A percentile compares a stretch with the other conserved stretches of the same genome.
These are phyloP conservation scores for Salvia rosmarinus DNA, from an alignment of 257 asterid species.

Conservation along the genomic window DNA sequence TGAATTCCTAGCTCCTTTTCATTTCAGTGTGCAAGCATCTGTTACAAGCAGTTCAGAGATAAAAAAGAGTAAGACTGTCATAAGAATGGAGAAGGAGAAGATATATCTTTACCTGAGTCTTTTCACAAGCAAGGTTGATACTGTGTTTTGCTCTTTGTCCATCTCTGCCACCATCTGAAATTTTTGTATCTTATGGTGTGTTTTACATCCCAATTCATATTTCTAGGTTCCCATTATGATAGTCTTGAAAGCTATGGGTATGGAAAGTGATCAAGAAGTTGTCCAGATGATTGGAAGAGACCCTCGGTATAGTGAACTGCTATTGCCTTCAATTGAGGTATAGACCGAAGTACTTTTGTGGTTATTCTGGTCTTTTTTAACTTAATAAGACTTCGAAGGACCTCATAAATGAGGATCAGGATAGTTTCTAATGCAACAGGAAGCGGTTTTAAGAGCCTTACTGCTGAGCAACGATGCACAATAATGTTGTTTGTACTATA, in stretches of 20 bases:
- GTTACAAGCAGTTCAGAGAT: conserved; percentile 82
- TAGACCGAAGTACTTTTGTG: neutral
- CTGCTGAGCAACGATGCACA: conserved; percentile 1
- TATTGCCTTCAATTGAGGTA: conserved; percentile 96
- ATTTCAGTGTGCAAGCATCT: conserved; percentile 91
- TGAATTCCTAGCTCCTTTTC: conserved; percentile 20
- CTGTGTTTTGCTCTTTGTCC: conserved; percentile 18
- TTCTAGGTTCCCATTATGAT: conserved; percentile 88
- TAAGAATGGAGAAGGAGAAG: conserved; percentile 88
- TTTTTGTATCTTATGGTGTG: conserved; percentile 15
- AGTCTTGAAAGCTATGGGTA: conserved; percentile 95
- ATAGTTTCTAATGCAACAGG: neutral
- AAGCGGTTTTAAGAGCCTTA: conserved; percentile 23
- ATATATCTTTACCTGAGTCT: conserved; percentile 70
- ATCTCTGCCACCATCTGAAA: conserved; percentile 16
- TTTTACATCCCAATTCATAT: conserved; percentile 22
- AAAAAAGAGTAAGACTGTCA: conserved; percentile 75
- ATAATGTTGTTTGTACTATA: conserved; percentile 14
- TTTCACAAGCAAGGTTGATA: conserved; percentile 67
- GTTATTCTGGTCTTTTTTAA: conserved; percentile 18
- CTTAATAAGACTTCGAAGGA: neutral
- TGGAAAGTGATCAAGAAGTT: conserved; percentile 98
- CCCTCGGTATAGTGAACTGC: conserved; percentile 81
- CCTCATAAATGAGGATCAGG: conserved; percentile 14
- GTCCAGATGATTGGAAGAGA: conserved; percentile 99